These are phyloP conservation scores for Dentipellis fragilis DNA, from an alignment of 768 basidiomycete genomes.

Conservation along the genomic window DNA sequence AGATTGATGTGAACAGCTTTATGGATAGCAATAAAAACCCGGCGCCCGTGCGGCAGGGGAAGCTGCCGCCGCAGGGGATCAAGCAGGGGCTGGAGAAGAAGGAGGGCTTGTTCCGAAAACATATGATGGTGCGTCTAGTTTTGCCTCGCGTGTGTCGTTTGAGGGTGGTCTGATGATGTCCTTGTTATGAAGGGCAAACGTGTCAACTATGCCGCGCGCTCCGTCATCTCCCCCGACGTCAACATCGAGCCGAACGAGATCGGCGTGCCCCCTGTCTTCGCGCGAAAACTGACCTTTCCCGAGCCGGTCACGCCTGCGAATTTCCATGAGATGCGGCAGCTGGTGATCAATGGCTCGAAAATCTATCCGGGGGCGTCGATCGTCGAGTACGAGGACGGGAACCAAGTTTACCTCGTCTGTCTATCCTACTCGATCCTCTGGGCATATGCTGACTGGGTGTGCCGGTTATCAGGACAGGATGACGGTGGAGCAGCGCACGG, in stretches of 20 bases:
- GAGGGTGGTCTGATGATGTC: background rate
- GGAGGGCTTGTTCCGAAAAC: constrained; percentile 93
- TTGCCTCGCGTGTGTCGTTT: constrained; percentile 1
- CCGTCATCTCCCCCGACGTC: constrained; percentile 99
- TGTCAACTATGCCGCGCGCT: constrained; percentile 97
- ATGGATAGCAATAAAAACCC: constrained; percentile 97
- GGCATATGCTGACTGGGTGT: background rate
- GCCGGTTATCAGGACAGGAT: constrained; percentile 58
- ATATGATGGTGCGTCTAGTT: constrained; percentile 83
- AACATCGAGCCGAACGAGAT: constrained; percentile 99
- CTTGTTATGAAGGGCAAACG: constrained; percentile 73
- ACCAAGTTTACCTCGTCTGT: constrained; percentile 69
- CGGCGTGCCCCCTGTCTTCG: constrained; percentile 95
- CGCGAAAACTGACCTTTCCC: constrained; percentile 91
- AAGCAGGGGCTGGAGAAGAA: constrained; percentile 99
- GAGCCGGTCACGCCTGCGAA: constrained; percentile 93
- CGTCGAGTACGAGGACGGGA: constrained; percentile 93
- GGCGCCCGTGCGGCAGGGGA: constrained; percentile 71
- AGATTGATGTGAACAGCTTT: constrained; percentile 92
- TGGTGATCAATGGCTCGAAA: constrained; percentile 85
- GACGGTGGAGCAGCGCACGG: constrained; percentile 81
- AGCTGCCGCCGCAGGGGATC: constrained; percentile 84
- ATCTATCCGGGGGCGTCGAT: constrained; percentile 88
- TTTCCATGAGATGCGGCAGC: constrained; percentile 76
- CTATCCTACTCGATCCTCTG: background rate